Conservation (phyloP, 139 green algal genomes). For the Tetradesmus lagerheimii region DNA sequence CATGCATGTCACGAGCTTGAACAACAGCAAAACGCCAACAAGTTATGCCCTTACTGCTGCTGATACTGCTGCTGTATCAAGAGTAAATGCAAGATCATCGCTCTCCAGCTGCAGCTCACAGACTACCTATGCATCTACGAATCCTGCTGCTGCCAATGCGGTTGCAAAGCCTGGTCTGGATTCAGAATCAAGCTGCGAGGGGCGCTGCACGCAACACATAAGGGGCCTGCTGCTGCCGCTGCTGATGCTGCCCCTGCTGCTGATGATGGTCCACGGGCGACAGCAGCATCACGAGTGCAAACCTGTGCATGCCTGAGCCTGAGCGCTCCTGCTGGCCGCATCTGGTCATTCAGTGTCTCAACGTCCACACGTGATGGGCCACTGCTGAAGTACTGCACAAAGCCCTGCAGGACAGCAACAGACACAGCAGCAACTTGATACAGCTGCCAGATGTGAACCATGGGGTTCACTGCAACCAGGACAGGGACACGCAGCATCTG, state of each 20-base stretch:
- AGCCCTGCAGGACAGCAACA: conserved; percentile 58
- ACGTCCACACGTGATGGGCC: conserved; percentile 72
- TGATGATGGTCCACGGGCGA: neutral
- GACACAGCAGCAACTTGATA: too few relatives aligned
- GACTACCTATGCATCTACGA: too few relatives aligned
- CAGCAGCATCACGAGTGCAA: neutral
- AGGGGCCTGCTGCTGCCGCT: neutral
- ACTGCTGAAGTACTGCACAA: conserved; percentile 63
- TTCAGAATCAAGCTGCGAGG: neutral
- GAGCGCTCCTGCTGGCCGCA: conserved; percentile 55
- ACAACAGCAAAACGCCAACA: neutral
- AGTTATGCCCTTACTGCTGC: neutral
- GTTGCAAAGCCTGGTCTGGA: too few relatives aligned
- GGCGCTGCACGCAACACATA: neutral
- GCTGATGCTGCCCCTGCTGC: neutral
- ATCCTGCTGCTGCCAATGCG: too few relatives aligned
- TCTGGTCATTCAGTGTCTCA: conserved; percentile 84
- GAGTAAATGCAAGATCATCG: too few relatives aligned
- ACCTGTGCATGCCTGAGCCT: conserved; percentile 43
- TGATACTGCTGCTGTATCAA: neutral
- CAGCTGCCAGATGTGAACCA: too few relatives aligned
- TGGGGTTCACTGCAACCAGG: too few relatives aligned
- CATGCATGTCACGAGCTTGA: neutral
- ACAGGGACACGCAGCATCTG: neutral
- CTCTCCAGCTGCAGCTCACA: too few relatives aligned